Base-by-base conservation (phyloP, 192 early-diverging fungal genomes). In the Coemansia asiatica region DNA sequence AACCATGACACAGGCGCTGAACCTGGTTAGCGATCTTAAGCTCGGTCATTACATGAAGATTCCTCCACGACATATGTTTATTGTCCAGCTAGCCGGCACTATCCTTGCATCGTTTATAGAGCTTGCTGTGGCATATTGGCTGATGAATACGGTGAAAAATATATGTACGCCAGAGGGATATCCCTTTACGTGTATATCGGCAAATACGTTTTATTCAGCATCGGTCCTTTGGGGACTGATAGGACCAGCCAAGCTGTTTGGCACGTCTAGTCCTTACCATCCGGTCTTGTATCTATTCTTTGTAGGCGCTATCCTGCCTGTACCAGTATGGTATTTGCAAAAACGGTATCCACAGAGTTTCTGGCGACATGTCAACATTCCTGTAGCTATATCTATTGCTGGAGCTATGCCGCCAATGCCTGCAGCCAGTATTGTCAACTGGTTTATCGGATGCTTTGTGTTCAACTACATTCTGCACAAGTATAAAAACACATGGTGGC, bases 11-110 rank as follows among this genome's bases (percentile, higher is more conserved):
- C 94, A 98, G 79, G 89, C 87, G 38, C 69, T 95, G 29, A 82
- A 83, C 23, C 87, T 95, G 27, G 72, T 77, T 12, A 65, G 68
- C 67, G 91, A 92, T 65, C 71, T 90, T 23, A 92, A 91, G 66
- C 79, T 92, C 13, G 91, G 89, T 9, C 89, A 90, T 61, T 92
- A 92, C 65, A 88, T 91, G 86, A 92, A 92, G 79, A 83, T 92
- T n/a, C 87, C 91, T 55, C 94, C 94, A 23, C 79, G 88, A 21
- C 79, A 89, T 44, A 90, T 95, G 87, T 92, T 95, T 72, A 78
- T 83, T 26, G 87, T 87, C 55, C 94, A 95, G 71, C 68, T 90
- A 28, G 65, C 74, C 4, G 90, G 91, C 19, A 94, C 91, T 0
- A 49, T 93, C 21, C 47, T 87, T 12, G 89, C 89, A 4, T 88